A percentile compares a stretch with the other conserved stretches of the same genome.
These are phyloP conservation scores for Pyropia haitanensis DNA, from an alignment of 23 red algal genomes.

Conservation along the genomic window DNA sequence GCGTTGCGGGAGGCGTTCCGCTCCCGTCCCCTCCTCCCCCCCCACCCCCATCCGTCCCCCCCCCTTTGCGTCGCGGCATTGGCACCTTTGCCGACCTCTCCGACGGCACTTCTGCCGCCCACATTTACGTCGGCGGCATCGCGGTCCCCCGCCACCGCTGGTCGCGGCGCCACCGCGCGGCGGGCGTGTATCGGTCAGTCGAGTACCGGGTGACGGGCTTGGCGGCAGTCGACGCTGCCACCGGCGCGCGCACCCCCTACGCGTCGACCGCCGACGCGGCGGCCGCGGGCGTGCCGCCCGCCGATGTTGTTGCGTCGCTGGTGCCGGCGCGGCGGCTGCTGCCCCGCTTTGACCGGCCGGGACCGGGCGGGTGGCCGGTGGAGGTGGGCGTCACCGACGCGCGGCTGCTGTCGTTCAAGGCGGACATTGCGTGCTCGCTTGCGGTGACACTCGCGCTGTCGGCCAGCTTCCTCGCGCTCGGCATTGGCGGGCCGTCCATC, in stretches of 20 bases:
- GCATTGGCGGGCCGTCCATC: constrained; percentile 15
- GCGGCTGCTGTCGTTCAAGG: constrained; percentile 21
- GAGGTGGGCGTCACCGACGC: constrained; percentile 28
- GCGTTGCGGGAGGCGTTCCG: no score
- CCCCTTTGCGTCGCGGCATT: no score
- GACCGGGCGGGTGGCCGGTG: constrained; percentile 24
- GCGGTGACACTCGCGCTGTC: constrained; percentile 28
- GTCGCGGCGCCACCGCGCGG: constrained; percentile 13
- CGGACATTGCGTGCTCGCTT: constrained; percentile 24
- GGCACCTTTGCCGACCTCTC: no score
- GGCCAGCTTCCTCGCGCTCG: constrained; percentile 12
- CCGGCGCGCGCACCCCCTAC: constrained; percentile 10
- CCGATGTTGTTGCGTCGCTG: constrained; percentile 26
- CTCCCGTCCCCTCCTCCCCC: no score
- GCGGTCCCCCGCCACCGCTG: constrained; percentile 58
- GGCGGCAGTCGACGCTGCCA: constrained; percentile 8
- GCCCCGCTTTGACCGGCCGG: constrained; percentile 34
- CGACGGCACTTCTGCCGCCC: no score
- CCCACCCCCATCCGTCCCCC: no score
- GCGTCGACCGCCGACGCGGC: constrained; percentile 1
- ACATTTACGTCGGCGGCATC: constrained; percentile 26
- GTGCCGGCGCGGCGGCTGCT: constrained; percentile 22
- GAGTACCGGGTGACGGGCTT: constrained; percentile 17
- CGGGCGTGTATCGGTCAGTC: constrained; percentile 37
- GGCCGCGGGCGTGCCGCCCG: background rate